Evolutionary conservation across 2,329 filamentous ascomycete species (phyloP), one percentile per base, ranked within the genome.

Genomic region (Penicillium sp.): DNA sequence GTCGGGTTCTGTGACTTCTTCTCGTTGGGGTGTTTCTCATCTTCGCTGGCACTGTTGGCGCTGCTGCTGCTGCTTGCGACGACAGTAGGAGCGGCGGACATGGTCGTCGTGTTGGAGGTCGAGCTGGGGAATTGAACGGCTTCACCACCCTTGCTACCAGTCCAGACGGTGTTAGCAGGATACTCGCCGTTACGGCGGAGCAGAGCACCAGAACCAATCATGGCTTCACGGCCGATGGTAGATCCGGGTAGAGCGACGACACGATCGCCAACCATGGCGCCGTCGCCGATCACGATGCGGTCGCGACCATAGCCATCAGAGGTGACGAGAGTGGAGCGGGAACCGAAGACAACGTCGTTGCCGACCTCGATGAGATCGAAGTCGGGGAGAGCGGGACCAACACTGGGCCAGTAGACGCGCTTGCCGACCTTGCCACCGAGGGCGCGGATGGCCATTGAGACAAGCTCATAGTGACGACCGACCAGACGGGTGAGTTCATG

Each of bases 311-410:
- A 64, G 2, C 73, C 76, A 58, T 82, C 79, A 0, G 77, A 77
- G 1, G 77, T 81, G 27, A 81, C 63, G 0, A 82, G 57, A 48
- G 79, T 73, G 3, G 78, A 75, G 2, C 78, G 73, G 11, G 78
- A 81, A 0, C 80, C 79, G 53, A 82, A 82, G 9, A 82, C 78
- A n/a, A 82, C 79, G 61, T 82, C 76, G 48, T 81, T 74, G 9
- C 80, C 80, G 52, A 82, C 70, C 19, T 81, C 73, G 10, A 82
- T 58, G 1, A 81, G 66, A 52, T 80, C 76, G 53, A 80, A 81
- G 54, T 81, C 77, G 13, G 76, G 72, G 30, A 81, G 74, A 1
- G 65, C 67, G 0, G 78, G 79, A 0, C 79, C 79, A 13, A 76
- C 80, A 8, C 79, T 79, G 3, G 79, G 79, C 79, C 79, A 81